Conservation (phyloP, 768 basidiomycete species). For the Hypholoma fasciculare region DNA sequence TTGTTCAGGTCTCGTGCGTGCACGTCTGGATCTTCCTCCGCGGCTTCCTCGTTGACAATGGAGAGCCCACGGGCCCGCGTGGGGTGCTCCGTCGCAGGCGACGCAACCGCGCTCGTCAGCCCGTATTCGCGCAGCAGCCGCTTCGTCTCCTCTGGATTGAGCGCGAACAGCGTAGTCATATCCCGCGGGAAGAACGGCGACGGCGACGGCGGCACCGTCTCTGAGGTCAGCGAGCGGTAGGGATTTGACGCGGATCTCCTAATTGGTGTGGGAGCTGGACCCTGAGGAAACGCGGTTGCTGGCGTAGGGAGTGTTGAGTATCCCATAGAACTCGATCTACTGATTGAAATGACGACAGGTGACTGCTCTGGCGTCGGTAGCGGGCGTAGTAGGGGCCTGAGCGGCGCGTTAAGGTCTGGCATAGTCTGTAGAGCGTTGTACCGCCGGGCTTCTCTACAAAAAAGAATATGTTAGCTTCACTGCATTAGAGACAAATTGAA, state of each 20-base stretch:
- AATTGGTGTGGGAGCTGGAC: constrained; percentile 30
- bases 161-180: constrained; percentile 42
- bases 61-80: constrained; percentile 19
- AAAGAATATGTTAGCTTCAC: not conserved
- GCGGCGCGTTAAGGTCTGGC: constrained; percentile 37
- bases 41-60: constrained; percentile 18
- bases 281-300: constrained; percentile 26
- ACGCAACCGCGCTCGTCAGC: constrained; percentile 30
- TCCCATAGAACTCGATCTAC: constrained; percentile 24
- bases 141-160: constrained; percentile 39
- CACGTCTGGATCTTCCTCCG: constrained; percentile 20
- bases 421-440: constrained; percentile 28
- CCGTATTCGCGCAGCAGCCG: constrained; percentile 46
- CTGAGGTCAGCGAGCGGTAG: constrained; percentile 19
- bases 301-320: constrained; percentile 25
- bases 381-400: constrained; percentile 53
- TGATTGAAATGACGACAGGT: constrained; percentile 28
- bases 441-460: constrained; percentile 45
- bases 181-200: constrained; percentile 51
- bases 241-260: constrained; percentile 19
- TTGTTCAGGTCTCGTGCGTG: constrained; percentile 40
- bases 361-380: constrained; percentile 48
- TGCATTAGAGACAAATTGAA: constrained; percentile 1
- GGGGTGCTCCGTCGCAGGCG: constrained; percentile 26
- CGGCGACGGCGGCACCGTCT: constrained; percentile 31